Evolutionary conservation across 2,329 filamentous ascomycete genomes (phyloP).

Genomic region (Penicillium sp.): DNA sequence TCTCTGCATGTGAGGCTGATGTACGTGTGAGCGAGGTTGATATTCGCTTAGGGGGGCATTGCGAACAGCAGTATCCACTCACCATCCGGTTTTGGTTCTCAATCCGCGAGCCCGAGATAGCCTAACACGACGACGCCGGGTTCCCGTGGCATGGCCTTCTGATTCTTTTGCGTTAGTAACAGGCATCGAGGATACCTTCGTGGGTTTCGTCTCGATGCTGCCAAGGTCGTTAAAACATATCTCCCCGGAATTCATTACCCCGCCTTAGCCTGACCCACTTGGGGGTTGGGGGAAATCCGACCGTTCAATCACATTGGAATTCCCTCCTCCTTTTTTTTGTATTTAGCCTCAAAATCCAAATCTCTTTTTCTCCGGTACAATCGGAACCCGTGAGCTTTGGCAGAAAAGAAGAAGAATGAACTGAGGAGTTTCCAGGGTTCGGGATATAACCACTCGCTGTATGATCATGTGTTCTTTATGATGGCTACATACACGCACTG

Average conservation of each 20-base stretch:
- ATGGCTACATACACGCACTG: neutral
- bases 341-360: neutral
- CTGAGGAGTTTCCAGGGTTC: neutral
- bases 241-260: neutral
- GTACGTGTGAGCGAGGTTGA: constrained; percentile 2
- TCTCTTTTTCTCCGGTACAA: neutral
- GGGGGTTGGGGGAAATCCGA: neutral
- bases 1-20: constrained; percentile 16
- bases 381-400: neutral
- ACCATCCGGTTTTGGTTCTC: constrained; percentile 16
- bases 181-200: neutral
- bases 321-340: neutral
- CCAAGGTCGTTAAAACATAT: neutral
- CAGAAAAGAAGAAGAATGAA: neutral
- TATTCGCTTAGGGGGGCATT: neutral
- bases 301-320: neutral
- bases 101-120: constrained; percentile 13
- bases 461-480: neutral
- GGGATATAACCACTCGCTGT: neutral
- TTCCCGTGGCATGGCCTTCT: neutral
- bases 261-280: neutral
- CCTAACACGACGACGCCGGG: constrained; percentile 10
- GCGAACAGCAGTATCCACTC: neutral
- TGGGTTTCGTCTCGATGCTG: constrained; percentile 5
- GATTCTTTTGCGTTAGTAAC: neutral